A percentile compares a stretch with the other conserved stretches of the same genome.
These are phyloP conservation scores for Malus hybrid DNA, from an alignment of 331 rosid species.

Conservation along the genomic window DNA sequence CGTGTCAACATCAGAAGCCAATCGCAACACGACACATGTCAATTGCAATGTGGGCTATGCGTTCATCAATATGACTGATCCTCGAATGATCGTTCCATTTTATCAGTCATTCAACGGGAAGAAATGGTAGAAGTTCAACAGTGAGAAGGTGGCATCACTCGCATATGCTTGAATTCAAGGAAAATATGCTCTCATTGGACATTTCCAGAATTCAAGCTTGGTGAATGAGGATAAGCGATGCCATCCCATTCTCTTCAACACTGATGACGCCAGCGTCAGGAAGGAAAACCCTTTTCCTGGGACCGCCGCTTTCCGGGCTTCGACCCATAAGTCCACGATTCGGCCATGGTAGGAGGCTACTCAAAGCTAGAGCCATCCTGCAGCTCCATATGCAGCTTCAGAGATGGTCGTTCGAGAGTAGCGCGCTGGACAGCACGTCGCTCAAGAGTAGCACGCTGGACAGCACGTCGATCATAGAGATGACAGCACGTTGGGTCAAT, in stretches of 20 bases:
- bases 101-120: conserved; percentile 63
- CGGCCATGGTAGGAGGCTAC: too few relatives aligned
- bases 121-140: conserved; percentile 80
- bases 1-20: too few relatives aligned
- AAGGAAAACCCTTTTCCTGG: too few relatives aligned
- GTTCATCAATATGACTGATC: conserved; percentile 73
- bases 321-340: too few relatives aligned
- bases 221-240: conserved; percentile 86
- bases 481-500: too few relatives aligned
- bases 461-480: too few relatives aligned
- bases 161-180: conserved; percentile 89
- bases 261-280: conserved; percentile 33
- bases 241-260: conserved; percentile 69
- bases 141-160: conserved; percentile 74
- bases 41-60: conserved; percentile 84
- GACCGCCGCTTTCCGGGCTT: too few relatives aligned
- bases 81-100: conserved; percentile 37
- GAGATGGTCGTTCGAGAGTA: too few relatives aligned
- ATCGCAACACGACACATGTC: not conserved
- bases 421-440: too few relatives aligned
- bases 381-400: too few relatives aligned
- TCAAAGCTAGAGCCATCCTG: too few relatives aligned
- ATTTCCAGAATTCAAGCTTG: conserved; percentile 79
- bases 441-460: too few relatives aligned
- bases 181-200: conserved; percentile 61